phyloP scores from a whole-genome alignment of 2,329 filamentous ascomycete species.

The Penicillium aurantiogriseum region DNA sequence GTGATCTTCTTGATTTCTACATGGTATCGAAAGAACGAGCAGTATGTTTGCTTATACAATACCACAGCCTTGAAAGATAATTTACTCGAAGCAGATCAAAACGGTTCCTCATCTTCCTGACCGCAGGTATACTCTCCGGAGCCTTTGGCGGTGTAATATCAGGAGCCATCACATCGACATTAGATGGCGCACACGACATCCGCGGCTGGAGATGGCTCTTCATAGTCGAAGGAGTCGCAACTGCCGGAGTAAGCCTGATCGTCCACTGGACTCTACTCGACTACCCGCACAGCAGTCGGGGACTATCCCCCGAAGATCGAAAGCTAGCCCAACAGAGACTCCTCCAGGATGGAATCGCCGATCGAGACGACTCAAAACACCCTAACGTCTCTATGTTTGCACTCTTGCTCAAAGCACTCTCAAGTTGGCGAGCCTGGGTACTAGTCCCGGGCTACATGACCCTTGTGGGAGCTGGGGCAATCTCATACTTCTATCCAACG shows the following conservation, averaged over 20 bases:
- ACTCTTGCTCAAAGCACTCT: background rate
- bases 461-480: constrained; percentile 1
- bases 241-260: background rate
- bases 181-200: constrained; percentile 4
- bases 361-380: background rate
- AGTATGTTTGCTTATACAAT: background rate
- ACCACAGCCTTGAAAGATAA: background rate
- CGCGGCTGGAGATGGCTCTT: constrained; percentile 12
- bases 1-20: constrained; percentile 9
- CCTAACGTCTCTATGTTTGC: background rate
- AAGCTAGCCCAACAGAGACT: constrained; percentile 2
- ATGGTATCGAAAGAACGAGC: constrained; percentile 9
- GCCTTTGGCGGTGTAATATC: constrained; percentile 9
- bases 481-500: constrained; percentile 8
- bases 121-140: constrained; percentile 6
- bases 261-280: constrained; percentile 3
- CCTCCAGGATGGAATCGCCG: constrained; percentile 1
- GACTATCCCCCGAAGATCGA: background rate
- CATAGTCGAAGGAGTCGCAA: constrained; percentile 8
- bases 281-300: constrained; percentile 3
- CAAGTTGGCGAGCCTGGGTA: constrained; percentile 6
- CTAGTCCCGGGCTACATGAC: constrained; percentile 2
- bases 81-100: background rate
- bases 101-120: constrained; percentile 2
- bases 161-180: constrained; percentile 1